Evolutionary conservation across 2,329 filamentous ascomycete genomes (phyloP).

Genomic region (Cercospora beticola): DNA sequence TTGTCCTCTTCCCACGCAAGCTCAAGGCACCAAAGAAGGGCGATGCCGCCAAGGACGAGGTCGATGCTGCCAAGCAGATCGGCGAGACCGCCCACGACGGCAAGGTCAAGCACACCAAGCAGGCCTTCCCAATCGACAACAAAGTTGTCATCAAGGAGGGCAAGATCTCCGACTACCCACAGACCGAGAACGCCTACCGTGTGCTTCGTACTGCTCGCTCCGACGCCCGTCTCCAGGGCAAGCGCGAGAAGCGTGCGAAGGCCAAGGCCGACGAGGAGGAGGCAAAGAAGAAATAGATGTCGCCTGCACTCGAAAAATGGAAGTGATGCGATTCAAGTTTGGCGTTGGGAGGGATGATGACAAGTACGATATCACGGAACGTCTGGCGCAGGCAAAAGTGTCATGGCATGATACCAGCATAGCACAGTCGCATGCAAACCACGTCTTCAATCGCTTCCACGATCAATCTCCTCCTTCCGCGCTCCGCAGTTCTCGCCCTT

Average conservation of each 20-base stretch:
- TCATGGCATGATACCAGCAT: slow-evolving; percentile 26
- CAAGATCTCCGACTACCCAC: slow-evolving; percentile 67
- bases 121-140: slow-evolving; percentile 71
- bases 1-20: slow-evolving; percentile 97
- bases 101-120: slow-evolving; percentile 42
- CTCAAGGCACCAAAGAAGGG: slow-evolving; percentile 90
- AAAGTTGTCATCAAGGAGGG: slow-evolving; percentile 73
- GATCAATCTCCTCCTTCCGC: not conserved
- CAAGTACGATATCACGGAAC: slow-evolving; percentile 23
- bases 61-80: slow-evolving; percentile 64
- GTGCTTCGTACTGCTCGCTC: slow-evolving; percentile 81
- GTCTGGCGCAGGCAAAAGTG: slow-evolving; percentile 26
- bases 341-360: slow-evolving; percentile 27
- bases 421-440: slow-evolving; percentile 25
- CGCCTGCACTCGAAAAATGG: slow-evolving; percentile 18
- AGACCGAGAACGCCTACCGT: slow-evolving; percentile 83
- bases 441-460: slow-evolving; percentile 29
- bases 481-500: not conserved
- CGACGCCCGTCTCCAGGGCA: slow-evolving; percentile 77
- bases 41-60: slow-evolving; percentile 79
- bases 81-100: slow-evolving; percentile 49
- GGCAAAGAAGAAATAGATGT: slow-evolving; percentile 73
- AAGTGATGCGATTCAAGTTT: slow-evolving; percentile 28
- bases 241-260: slow-evolving; percentile 89
- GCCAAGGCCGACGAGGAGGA: slow-evolving; percentile 81